A percentile compares a stretch with the other conserved stretches of the same genome.
phyloP scores from a whole-genome alignment of 129 eudicot species.

The Deinandra increscens region DNA sequence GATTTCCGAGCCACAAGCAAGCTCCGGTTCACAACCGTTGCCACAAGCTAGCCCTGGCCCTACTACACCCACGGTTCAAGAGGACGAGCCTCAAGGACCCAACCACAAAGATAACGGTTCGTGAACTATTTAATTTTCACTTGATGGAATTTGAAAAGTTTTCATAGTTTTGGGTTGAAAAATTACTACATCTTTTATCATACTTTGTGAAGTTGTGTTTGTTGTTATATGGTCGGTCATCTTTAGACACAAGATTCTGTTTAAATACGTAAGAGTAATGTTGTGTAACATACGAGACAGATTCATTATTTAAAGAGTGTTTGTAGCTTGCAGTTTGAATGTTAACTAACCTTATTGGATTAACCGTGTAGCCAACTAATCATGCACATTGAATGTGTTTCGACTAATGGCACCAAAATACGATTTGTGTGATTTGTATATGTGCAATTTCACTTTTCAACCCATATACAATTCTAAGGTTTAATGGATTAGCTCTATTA shows the following conservation, averaged over 20 bases:
- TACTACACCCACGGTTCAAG: slow-evolving; percentile 30
- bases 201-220: slow-evolving; percentile 21
- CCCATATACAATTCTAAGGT: too few relatives aligned
- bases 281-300: slow-evolving; percentile 10
- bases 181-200: background rate
- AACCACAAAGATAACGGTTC: slow-evolving; percentile 40
- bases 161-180: slow-evolving; percentile 28
- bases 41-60: slow-evolving; percentile 39
- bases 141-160: slow-evolving; percentile 16
- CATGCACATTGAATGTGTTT: background rate
- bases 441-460: background rate
- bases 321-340: slow-evolving; percentile 10
- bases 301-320: slow-evolving; percentile 3
- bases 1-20: slow-evolving; percentile 54
- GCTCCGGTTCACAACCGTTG: slow-evolving; percentile 52
- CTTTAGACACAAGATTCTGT: slow-evolving; percentile 7
- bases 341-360: background rate
- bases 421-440: background rate
- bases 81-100: slow-evolving; percentile 41
- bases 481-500: too few relatives aligned
- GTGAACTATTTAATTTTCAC: slow-evolving; percentile 10
- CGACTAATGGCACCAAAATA: background rate
- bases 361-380: background rate
- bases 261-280: slow-evolving; percentile 5
- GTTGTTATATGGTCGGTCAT: slow-evolving; percentile 21